A percentile compares a stretch with the other conserved stretches of the same genome.
phyloP scores from a whole-genome alignment of 768 basidiomycete species.

The Trametes elegans region DNA sequence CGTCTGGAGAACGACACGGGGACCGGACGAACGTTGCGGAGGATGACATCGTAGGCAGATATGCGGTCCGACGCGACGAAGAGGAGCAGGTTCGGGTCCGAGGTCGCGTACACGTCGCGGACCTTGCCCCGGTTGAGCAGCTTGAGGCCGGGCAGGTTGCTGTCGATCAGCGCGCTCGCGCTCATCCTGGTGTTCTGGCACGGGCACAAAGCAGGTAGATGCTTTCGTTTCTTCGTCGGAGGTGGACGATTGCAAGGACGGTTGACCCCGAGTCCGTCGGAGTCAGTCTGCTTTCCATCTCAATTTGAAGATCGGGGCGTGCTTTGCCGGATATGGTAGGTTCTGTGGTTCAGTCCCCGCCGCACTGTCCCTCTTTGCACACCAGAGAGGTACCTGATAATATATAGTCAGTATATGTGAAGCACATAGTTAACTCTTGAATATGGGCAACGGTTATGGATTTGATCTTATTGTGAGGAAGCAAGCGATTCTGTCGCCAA shows the following conservation, averaged over 20 bases:
- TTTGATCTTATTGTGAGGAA: too few species aligned
- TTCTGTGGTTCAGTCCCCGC: neutral
- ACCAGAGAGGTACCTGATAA: too few species aligned
- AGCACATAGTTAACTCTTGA: too few species aligned
- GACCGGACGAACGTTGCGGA: constrained; percentile 73
- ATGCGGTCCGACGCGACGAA: constrained; percentile 97
- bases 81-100: constrained; percentile 69
- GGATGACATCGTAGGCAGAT: constrained; percentile 94
- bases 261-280: neutral
- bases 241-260: neutral
- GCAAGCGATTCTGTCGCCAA: too few species aligned
- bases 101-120: constrained; percentile 85
- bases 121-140: constrained; percentile 93
- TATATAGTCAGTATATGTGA: too few species aligned
- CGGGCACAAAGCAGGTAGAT: neutral
- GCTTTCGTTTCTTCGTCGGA: too few species aligned
- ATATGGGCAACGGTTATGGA: too few species aligned
- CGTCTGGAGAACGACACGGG: neutral
- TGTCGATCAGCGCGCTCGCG: constrained; percentile 40
- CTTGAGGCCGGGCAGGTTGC: constrained; percentile 58
- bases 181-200: neutral
- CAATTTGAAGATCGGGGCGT: constrained; percentile 1
- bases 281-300: neutral
- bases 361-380: neutral
- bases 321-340: constrained; percentile 5